Evolutionary conservation across 495 filamentous ascomycete genomes (phyloP).

Genomic region (Collariella sp.): DNA sequence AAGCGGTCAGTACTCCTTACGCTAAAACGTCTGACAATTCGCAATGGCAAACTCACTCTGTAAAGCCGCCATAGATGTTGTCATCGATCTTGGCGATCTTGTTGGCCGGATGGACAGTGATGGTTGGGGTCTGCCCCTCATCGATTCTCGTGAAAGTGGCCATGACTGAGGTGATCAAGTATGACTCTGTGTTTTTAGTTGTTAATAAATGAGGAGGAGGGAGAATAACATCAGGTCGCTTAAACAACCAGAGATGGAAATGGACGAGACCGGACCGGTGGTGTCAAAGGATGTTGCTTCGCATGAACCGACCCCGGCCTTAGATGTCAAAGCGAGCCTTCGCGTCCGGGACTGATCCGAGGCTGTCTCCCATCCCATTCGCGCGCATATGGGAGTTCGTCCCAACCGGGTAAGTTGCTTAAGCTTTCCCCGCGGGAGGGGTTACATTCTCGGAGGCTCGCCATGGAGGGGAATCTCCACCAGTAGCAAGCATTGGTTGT

Average conservation of each 20-base stretch:
- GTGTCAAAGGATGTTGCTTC: too few species aligned
- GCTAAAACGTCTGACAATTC: too few species aligned
- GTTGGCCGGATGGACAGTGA: conserved; percentile 7
- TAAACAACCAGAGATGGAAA: too few species aligned
- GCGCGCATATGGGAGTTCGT: background rate
- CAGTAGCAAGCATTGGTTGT: background rate
- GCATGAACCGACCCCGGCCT: too few species aligned
- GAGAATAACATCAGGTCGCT: too few species aligned
- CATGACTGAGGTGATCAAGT: background rate
- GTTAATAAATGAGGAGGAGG: too few species aligned
- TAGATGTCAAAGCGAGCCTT: background rate
- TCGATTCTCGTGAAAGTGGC: conserved; percentile 14
- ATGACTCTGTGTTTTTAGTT: too few species aligned
- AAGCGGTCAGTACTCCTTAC: background rate
- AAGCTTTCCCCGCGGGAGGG: background rate
- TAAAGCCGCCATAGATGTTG: conserved; percentile 36
- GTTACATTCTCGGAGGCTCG: background rate
- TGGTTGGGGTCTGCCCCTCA: conserved; percentile 7
- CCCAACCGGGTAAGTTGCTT: background rate
- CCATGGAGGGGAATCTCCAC: background rate
- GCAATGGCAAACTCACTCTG: conserved; percentile 11
- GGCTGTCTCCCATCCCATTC: background rate
- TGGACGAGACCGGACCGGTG: too few species aligned
- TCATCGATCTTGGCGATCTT: conserved; percentile 10
- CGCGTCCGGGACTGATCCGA: background rate